These are phyloP conservation scores for Blastocrithidia nonstop DNA, from an alignment of 208 protist genomes.

Conservation along the genomic window DNA sequence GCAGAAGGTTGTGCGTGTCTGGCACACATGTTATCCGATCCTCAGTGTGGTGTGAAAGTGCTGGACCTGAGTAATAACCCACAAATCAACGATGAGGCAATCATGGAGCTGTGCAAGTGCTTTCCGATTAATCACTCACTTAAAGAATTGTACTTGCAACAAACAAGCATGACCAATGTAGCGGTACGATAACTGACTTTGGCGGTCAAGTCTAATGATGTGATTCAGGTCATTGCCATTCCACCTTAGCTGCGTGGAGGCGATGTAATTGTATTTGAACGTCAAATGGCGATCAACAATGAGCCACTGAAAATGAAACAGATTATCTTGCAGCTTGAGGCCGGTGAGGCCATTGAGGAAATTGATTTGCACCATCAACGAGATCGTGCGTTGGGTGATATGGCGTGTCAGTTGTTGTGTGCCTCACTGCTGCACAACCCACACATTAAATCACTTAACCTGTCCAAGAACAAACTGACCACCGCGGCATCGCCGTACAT, in stretches of 20 bases:
- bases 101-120: slow-evolving; percentile 26
- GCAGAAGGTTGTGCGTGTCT: slow-evolving; percentile 29
- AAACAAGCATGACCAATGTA: slow-evolving; percentile 30
- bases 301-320: slow-evolving; percentile 43
- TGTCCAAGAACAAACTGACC: slow-evolving; percentile 61
- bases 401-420: slow-evolving; percentile 39
- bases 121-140: slow-evolving; percentile 39
- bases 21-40: slow-evolving; percentile 18
- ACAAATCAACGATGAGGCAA: slow-evolving; percentile 28
- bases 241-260: slow-evolving; percentile 16
- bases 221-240: slow-evolving; percentile 16
- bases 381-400: slow-evolving; percentile 46
- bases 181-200: slow-evolving; percentile 15
- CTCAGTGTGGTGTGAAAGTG: slow-evolving; percentile 18
- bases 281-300: slow-evolving; percentile 49
- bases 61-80: slow-evolving; percentile 42
- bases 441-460: slow-evolving; percentile 22
- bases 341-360: slow-evolving; percentile 20
- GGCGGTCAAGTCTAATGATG: slow-evolving; percentile 34
- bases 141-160: slow-evolving; percentile 18
- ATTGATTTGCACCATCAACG: slow-evolving; percentile 29
- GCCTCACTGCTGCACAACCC: slow-evolving; percentile 22
- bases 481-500: slow-evolving; percentile 30
- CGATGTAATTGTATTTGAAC: slow-evolving; percentile 13
- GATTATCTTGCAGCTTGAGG: slow-evolving; percentile 28